A percentile compares a stretch with the other conserved stretches of the same genome.
phyloP scores from a whole-genome alignment of 345 rosid genomes.

The Salix exigua region DNA sequence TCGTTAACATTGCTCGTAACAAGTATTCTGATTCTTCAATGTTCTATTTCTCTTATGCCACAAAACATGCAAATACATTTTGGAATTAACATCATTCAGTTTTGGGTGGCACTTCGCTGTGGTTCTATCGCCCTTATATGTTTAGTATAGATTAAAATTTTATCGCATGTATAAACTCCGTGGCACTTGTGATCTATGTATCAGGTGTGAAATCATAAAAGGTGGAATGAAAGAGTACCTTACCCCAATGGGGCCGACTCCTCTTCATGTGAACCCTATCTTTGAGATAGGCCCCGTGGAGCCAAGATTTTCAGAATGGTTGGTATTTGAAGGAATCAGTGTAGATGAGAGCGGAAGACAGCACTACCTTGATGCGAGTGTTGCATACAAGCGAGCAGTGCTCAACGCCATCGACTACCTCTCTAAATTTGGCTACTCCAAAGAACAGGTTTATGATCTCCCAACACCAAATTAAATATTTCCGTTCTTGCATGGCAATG shows the following conservation, averaged over 20 bases:
- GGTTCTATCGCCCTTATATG: too few species aligned
- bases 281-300: constrained; percentile 91
- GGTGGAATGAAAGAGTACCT: constrained; percentile 91
- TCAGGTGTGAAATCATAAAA: constrained; percentile 76
- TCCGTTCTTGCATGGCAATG: not conserved
- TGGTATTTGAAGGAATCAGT: constrained; percentile 90
- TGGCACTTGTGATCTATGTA: not conserved
- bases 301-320: constrained; percentile 92
- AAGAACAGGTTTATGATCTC: constrained; percentile 64
- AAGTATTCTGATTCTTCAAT: not conserved
- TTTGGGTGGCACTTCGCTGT: too few species aligned
- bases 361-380: constrained; percentile 79
- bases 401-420: constrained; percentile 91
- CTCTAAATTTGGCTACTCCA: constrained; percentile 86
- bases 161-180: not conserved
- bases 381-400: constrained; percentile 81
- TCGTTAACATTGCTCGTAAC: not conserved
- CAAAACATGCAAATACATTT: too few species aligned
- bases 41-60: too few species aligned
- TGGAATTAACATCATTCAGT: too few species aligned
- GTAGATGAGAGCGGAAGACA: constrained; percentile 83
- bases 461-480: not conserved
- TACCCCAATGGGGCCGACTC: constrained; percentile 91
- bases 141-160: not conserved
- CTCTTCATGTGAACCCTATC: constrained; percentile 86